These are phyloP conservation scores for Hygrophorus russula DNA, from an alignment of 768 basidiomycete genomes.

Conservation along the genomic window DNA sequence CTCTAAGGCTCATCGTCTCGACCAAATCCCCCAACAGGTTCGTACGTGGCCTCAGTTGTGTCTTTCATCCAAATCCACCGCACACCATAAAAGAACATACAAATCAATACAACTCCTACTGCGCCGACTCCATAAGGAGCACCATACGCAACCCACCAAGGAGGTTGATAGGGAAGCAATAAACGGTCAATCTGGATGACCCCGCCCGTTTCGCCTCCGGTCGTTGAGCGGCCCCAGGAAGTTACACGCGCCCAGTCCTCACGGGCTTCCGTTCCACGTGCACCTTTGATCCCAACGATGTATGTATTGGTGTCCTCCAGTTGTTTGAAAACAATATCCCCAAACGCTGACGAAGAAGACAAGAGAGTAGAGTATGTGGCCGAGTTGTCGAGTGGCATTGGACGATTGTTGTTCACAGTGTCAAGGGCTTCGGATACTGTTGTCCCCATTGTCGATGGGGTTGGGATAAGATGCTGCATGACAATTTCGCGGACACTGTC, in stretches of 20 bases:
- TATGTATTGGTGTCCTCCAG: conserved; percentile 31
- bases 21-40: conserved; percentile 77
- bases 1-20: conserved; percentile 35
- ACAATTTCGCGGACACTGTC: conserved; percentile 49
- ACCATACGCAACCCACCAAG: conserved; percentile 76
- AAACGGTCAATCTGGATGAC: conserved; percentile 82
- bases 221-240: conserved; percentile 70
- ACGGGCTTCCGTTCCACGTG: conserved; percentile 50
- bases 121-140: conserved; percentile 51
- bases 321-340: conserved; percentile 71
- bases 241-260: conserved; percentile 56
- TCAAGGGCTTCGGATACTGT: conserved; percentile 17
- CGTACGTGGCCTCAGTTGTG: conserved; percentile 79
- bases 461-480: conserved; percentile 66
- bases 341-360: conserved; percentile 56
- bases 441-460: conserved; percentile 15
- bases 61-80: conserved; percentile 61
- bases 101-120: conserved; percentile 49
- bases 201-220: conserved; percentile 66
- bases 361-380: conserved; percentile 70
- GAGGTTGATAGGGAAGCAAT: conserved; percentile 75
- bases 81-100: conserved; percentile 64
- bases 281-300: conserved; percentile 66
- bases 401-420: conserved; percentile 53
- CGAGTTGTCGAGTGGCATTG: conserved; percentile 59